Conservation (phyloP, 164 flowering plant species). For the Tinospora cordifolia region DNA sequence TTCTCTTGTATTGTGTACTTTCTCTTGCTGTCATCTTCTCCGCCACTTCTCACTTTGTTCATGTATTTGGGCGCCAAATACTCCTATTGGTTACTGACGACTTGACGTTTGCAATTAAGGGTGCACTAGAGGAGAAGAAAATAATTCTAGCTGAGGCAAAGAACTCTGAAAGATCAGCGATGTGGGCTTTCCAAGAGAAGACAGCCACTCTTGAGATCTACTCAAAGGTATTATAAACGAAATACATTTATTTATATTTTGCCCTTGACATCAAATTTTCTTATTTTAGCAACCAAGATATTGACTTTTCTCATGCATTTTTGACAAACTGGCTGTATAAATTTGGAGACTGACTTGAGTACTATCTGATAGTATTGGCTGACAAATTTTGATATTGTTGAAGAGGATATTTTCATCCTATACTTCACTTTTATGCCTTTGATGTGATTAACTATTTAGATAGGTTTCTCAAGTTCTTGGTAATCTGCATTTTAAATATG, state of each 20-base stretch:
- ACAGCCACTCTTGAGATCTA: slow-evolving; percentile 52
- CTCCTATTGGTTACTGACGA: background rate
- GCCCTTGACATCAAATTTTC: background rate
- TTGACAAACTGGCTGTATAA: background rate
- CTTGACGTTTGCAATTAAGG: slow-evolving; percentile 25
- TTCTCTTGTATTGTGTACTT: background rate
- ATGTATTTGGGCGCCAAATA: background rate
- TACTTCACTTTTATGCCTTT: background rate
- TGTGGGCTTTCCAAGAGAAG: slow-evolving; percentile 60
- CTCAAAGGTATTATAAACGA: slow-evolving; percentile 41
- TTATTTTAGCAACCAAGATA: background rate
- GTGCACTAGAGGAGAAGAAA: slow-evolving; percentile 76
- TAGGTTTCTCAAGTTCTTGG: background rate
- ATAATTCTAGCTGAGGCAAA: slow-evolving; percentile 36
- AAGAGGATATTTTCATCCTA: background rate
- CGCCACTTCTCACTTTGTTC: background rate
- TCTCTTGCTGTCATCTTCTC: background rate
- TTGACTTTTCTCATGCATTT: background rate
- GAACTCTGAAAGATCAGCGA: slow-evolving; percentile 63
- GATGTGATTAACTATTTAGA: background rate
- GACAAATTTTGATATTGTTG: background rate
- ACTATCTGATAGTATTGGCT: background rate
- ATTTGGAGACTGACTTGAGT: background rate
- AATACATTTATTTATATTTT: background rate
- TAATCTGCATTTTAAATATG: background rate